Evolutionary conservation across 805 yeast genomes (phyloP).

Genomic region (Metschnikowia similis): DNA sequence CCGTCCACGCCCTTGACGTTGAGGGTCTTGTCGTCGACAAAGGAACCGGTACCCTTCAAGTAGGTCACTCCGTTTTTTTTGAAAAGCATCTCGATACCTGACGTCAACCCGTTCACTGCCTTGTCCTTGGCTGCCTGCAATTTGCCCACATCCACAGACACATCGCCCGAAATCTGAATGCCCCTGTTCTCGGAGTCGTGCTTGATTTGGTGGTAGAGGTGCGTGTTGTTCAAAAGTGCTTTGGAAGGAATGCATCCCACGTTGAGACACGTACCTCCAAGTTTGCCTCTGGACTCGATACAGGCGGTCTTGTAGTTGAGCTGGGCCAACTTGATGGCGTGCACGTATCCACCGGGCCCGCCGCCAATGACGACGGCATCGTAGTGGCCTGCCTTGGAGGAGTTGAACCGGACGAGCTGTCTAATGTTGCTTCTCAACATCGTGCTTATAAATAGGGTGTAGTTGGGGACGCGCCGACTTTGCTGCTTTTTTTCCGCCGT

Average conservation of each 20-base stretch:
- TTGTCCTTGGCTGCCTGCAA: constrained; percentile 91
- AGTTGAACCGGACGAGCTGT: constrained; percentile 39
- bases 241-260: constrained; percentile 99
- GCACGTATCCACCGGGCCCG: constrained; percentile 99
- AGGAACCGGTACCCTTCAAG: constrained; percentile 90
- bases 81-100: constrained; percentile 92
- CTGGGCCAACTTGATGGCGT: constrained; percentile 98
- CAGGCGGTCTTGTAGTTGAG: constrained; percentile 92
- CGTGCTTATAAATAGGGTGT: not conserved
- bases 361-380: constrained; percentile 97
- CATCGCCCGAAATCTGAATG: constrained; percentile 75
- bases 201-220: constrained; percentile 81
- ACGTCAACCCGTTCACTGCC: constrained; percentile 82
- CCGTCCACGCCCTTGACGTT: constrained; percentile 86
- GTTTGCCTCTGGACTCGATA: constrained; percentile 90
- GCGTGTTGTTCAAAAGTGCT: constrained; percentile 91
- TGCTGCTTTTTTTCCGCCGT: constrained; percentile 4
- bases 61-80: constrained; percentile 94
- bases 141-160: constrained; percentile 65
- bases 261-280: constrained; percentile 98
- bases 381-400: constrained; percentile 53
- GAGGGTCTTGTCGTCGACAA: constrained; percentile 73
- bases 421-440: constrained; percentile 23
- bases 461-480: not conserved
- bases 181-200: constrained; percentile 86